Evolutionary conservation across 345 rosid species (phyloP).

Genomic region (Mallotus nudiflorus): DNA sequence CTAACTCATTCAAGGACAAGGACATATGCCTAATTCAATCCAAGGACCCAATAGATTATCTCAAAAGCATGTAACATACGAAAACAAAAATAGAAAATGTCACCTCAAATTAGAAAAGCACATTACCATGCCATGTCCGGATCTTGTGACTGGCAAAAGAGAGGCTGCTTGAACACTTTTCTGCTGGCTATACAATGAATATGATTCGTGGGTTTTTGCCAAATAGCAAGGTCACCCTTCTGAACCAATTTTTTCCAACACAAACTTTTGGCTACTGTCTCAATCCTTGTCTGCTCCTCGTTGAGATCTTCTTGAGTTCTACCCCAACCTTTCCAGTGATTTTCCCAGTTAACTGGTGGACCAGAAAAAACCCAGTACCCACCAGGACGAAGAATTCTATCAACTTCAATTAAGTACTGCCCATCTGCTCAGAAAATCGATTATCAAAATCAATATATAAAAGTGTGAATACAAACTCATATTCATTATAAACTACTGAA

Average conservation of each 20-base stretch:
- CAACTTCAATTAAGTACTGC: constrained; percentile 76
- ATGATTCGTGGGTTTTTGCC: constrained; percentile 90
- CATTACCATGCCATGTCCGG: constrained; percentile 83
- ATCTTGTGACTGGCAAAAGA: constrained; percentile 61
- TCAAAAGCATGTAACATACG: background rate
- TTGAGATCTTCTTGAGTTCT: constrained; percentile 59
- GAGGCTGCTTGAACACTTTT: constrained; percentile 55
- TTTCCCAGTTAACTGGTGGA: constrained; percentile 89
- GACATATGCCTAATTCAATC: constrained; percentile 1
- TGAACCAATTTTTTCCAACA: constrained; percentile 86
- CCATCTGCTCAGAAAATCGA: constrained; percentile 52
- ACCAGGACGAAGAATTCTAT: constrained; percentile 82
- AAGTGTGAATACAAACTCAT: background rate
- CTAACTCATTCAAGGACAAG: background rate
- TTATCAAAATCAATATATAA: background rate
- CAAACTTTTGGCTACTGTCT: constrained; percentile 57
- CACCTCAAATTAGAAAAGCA: background rate
- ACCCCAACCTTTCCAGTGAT: constrained; percentile 81
- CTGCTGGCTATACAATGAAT: constrained; percentile 60
- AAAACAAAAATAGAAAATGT: background rate
- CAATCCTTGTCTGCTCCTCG: constrained; percentile 59
- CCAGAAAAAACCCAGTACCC: constrained; percentile 95
- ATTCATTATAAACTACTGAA: background rate
- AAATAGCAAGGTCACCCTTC: constrained; percentile 68
- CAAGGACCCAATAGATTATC: background rate